These are phyloP conservation scores for Lentithecium fluviatile DNA, from an alignment of 495 filamentous ascomycete genomes.

Conservation along the genomic window DNA sequence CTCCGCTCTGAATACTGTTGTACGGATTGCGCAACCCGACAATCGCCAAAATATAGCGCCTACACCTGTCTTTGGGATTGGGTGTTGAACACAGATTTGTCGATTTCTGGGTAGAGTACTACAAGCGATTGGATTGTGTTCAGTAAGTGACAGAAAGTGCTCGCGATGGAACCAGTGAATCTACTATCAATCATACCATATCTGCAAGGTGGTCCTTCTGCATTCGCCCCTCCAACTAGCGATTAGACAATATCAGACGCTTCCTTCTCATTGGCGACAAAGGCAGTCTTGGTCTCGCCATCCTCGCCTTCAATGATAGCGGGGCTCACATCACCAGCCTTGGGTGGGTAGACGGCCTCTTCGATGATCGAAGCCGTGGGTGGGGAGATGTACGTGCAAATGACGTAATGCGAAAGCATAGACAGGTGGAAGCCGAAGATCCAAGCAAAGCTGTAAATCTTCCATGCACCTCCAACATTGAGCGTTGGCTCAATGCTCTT, in stretches of 20 bases:
- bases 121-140: too few relatives aligned
- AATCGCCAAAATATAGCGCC: too few relatives aligned
- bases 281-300: conserved; percentile 16
- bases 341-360: conserved; percentile 45
- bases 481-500: conserved; percentile 37
- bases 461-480: conserved; percentile 47
- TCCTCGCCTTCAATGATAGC: conserved; percentile 29
- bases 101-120: too few relatives aligned
- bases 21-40: too few relatives aligned
- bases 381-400: conserved; percentile 45
- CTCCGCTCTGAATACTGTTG: too few relatives aligned
- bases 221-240: too few relatives aligned
- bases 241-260: conserved; percentile 18
- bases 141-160: too few relatives aligned
- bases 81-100: too few relatives aligned
- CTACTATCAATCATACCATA: too few relatives aligned
- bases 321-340: conserved; percentile 40
- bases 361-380: conserved; percentile 42
- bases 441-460: conserved; percentile 46
- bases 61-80: too few relatives aligned
- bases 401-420: conserved; percentile 42
- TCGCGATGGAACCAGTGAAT: too few relatives aligned
- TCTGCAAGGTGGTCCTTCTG: too few relatives aligned
- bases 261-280: conserved; percentile 32
- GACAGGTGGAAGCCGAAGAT: conserved; percentile 44